Conservation (phyloP, 2,329 filamentous ascomycete genomes). For the Monosporascus sp. region DNA sequence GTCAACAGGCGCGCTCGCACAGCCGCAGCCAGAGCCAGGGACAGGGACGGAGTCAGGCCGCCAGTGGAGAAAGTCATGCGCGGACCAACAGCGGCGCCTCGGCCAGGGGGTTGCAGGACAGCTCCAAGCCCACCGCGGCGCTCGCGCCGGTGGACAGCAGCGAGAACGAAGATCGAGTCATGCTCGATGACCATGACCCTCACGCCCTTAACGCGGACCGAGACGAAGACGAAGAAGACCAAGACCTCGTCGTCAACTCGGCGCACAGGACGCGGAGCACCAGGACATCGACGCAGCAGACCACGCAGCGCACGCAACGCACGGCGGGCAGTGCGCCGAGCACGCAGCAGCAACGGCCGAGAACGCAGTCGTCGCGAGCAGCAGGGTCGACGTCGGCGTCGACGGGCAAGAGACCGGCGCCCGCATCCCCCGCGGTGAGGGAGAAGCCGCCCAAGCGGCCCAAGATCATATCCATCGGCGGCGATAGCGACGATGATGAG, state of each 20-base stretch:
- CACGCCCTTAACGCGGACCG: conserved; percentile 8
- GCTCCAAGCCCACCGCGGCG: conserved; percentile 7
- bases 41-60: conserved; percentile 9
- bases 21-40: conserved; percentile 14
- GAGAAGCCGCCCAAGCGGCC: conserved; percentile 32
- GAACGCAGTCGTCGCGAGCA: conserved; percentile 16
- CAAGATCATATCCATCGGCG: conserved; percentile 17
- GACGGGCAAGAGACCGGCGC: conserved; percentile 26
- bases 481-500: conserved; percentile 25
- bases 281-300: conserved; percentile 25
- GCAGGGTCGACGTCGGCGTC: conserved; percentile 17
- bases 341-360: conserved; percentile 12
- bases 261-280: conserved; percentile 22
- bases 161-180: conserved; percentile 9
- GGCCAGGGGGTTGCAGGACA: conserved; percentile 1
- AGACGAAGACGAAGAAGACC: background rate
- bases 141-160: conserved; percentile 18
- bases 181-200: conserved; percentile 16
- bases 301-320: conserved; percentile 13
- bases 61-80: background rate
- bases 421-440: conserved; percentile 24
- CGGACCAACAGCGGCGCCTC: background rate
- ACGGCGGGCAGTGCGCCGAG: conserved; percentile 11
- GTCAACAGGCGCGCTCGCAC: conserved; percentile 14
- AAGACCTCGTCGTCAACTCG: background rate